Evolutionary conservation across 768 basidiomycete genomes (phyloP), one percentile per base, ranked within the genome.

Genomic region (Tephrocybe rancida): DNA sequence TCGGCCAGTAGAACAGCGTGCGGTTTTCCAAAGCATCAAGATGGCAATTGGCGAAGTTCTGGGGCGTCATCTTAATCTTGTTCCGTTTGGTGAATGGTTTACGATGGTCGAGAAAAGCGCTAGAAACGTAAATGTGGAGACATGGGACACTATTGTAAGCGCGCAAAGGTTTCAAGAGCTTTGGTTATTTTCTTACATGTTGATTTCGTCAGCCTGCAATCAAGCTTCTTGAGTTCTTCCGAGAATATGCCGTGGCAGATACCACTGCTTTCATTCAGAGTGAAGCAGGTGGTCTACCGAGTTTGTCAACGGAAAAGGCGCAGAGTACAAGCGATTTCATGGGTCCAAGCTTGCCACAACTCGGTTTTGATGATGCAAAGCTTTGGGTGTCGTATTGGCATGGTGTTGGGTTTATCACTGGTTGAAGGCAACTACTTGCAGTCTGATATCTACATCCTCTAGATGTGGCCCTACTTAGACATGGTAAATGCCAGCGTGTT

Each of bases 161-260:
- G 21, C 14, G 11, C n/a, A 34, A 5, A 4, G 8, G 9, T 26
- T 10, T 32, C 6, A 7, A 13, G 13, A 32, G 13, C 47, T 48
- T 35, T 5, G 2, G 18, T 8, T 38, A 48, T 3, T 3, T 2
- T 37, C 22, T 32, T 9, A 11, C 35, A 19, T 32, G 4, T 13
- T 19, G n/a, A 22, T n/a, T 22, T 8, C 3, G 22, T 16, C 32
- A 72, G 72, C 73, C 73, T 18, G 72, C 64, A 0, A 63, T 71
- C 47, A 71, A 74, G 48, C 39, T 73, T 1, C 58, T 73, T 18
- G 66, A 66, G 37, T 73, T 68, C 51, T 68, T 70, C 61, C 70
- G 67, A 6, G 29, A 16, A 18, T 50, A 69, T 49, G 48, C 62
- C 5, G 41, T 32, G 0, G 62, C 57, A 7, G 66, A 44, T 6